phyloP scores from a whole-genome alignment of 306 rosid species.

The Sindora glabra region DNA sequence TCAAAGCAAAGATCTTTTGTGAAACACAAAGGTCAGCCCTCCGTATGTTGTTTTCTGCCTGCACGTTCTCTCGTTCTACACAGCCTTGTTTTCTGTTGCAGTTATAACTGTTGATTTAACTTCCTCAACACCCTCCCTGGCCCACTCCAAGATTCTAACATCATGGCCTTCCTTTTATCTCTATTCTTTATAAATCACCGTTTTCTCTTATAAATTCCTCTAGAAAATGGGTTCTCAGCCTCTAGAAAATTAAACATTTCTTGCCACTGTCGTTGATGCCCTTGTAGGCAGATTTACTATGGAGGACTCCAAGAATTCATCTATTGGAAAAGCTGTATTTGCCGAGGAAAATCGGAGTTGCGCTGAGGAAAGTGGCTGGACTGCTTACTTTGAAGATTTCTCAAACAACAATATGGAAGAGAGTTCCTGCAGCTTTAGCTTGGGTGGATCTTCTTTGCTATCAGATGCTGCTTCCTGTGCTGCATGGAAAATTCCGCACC shows the following conservation, averaged over 20 bases:
- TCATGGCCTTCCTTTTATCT: conserved; percentile 23
- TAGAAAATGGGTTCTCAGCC: conserved; percentile 4
- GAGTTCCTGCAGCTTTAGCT: conserved; percentile 27
- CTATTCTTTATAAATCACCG: conserved; percentile 22
- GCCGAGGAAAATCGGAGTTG: neutral
- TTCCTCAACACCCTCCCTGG: conserved; percentile 45
- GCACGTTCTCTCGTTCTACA: conserved; percentile 32
- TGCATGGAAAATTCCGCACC: conserved; percentile 50
- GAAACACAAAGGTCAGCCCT: conserved; percentile 58
- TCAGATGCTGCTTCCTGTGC: conserved; percentile 90
- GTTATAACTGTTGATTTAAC: too few species aligned
- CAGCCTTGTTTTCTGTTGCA: conserved; percentile 36
- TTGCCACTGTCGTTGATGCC: too few species aligned
- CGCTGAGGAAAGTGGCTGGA: conserved; percentile 87
- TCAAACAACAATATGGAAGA: conserved; percentile 25
- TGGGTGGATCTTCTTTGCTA: conserved; percentile 51
- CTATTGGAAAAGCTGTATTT: conserved; percentile 23
- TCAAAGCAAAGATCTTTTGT: conserved; percentile 14
- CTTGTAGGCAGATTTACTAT: too few species aligned
- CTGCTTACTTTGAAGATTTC: conserved; percentile 72
- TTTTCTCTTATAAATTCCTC: conserved; percentile 39
- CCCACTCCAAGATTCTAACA: conserved; percentile 57
- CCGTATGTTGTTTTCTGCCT: conserved; percentile 1
- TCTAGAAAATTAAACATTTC: too few species aligned
- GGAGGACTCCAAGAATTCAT: conserved; percentile 55